Percentiles rank a stretch among this genome's conserved stretches.
These are phyloP conservation scores for Phytophthora tubulina DNA, from an alignment of 352 stramenopile species.

Conservation along the genomic window DNA sequence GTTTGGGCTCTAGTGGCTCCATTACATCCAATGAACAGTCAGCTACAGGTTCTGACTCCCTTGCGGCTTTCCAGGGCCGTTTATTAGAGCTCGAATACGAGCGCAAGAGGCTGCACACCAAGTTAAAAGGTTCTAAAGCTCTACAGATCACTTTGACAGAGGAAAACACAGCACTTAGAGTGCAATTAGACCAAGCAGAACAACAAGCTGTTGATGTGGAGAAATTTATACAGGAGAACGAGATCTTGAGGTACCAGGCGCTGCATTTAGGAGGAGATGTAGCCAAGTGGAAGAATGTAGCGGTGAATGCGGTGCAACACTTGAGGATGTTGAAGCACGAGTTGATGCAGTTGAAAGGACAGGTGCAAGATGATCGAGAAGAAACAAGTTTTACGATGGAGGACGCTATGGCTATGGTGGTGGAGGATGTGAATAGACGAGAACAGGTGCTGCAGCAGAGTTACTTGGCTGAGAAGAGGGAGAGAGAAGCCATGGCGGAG, in stretches of 20 bases:
- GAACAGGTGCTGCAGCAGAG: conserved; percentile 73
- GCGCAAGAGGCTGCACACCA: conserved; percentile 69
- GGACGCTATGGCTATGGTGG: conserved; percentile 52
- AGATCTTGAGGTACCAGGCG: conserved; percentile 67
- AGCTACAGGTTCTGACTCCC: conserved; percentile 31
- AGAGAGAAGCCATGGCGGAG: conserved; percentile 86
- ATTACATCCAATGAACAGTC: conserved; percentile 5
- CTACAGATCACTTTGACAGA: conserved; percentile 76
- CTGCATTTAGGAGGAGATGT: conserved; percentile 56
- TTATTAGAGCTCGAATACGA: conserved; percentile 80
- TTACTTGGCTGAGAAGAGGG: conserved; percentile 77
- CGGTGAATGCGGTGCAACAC: conserved; percentile 38
- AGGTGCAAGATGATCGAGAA: conserved; percentile 51
- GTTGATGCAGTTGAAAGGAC: conserved; percentile 49
- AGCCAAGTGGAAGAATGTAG: conserved; percentile 51
- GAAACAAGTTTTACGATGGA: conserved; percentile 47
- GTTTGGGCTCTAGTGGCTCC: conserved; percentile 24
- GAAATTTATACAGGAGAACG: conserved; percentile 65
- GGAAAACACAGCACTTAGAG: conserved; percentile 69
- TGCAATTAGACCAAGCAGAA: conserved; percentile 62
- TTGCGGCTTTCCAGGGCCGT: conserved; percentile 61
- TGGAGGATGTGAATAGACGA: conserved; percentile 54
- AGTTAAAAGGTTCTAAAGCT: conserved; percentile 61
- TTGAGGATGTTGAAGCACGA: conserved; percentile 50
- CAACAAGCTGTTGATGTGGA: conserved; percentile 60